Evolutionary conservation across 1,284 basidiomycete genomes (phyloP), one percentile per base, ranked within the genome.

Genomic region (Blastosporella zonata): DNA sequence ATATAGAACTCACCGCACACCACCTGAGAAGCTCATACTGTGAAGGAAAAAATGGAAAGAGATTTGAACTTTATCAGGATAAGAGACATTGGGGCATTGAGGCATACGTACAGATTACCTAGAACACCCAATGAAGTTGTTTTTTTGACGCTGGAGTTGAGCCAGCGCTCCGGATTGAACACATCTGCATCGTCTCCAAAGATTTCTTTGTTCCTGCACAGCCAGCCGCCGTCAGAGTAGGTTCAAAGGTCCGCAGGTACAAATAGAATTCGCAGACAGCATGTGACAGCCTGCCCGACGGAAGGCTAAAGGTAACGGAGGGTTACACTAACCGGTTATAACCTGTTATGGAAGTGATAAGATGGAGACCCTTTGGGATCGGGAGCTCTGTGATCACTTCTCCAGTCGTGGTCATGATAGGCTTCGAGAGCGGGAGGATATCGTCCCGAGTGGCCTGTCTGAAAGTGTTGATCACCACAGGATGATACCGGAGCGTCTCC

Each of bases 111-210:
- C 79, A 81, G 58, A 60, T 79, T 79, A 6, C 69, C 70, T 52
- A 77, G 75, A 9, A 77, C 67, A 0, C 80, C 77, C 3, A 79
- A 59, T 0, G 70, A 64, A 17, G 66, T 57, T 5, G 55, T 31
- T 35, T 65, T 70, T 55, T 70, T 73, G n/a, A 63, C 62, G 15
- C 59, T 57, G 28, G 40, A 60, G 3, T 66, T 52, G 40, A 77
- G 58, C 71, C 79, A 81, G 13, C 78, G 73, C 17, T 74, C 67
- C 6, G 79, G 78, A 47, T 78, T 72, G 61, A 72, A 82, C 15
- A 58, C 54, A 44, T 78, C 62, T 2, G 79, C 71, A 52, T 82
- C 75, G 10, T 68, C 60, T 0, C 79, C 78, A 66, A 75, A 82
- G 1, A 81, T 54, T 5, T 70, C 65, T 43, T 68, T 66, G 55